Evolutionary conservation across 2,329 filamentous ascomycete genomes (phyloP).

Genomic region (Arthrobotrys entomopaga): DNA sequence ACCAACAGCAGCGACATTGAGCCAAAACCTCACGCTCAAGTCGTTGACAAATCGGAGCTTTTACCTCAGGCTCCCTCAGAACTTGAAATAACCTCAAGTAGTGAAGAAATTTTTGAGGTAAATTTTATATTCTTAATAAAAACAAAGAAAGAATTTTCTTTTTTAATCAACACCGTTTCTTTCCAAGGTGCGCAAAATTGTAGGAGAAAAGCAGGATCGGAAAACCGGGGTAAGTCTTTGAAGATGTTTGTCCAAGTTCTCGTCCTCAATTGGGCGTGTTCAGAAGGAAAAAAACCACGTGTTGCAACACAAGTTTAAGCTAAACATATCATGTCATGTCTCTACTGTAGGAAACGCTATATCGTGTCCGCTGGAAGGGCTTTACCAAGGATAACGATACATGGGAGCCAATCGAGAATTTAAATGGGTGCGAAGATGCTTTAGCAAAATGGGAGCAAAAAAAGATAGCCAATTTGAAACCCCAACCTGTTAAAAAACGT

Average conservation of each 20-base stretch:
- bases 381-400: constrained; percentile 49
- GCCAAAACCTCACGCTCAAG: too few relatives aligned
- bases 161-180: background rate
- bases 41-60: too few relatives aligned
- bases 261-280: constrained; percentile 11
- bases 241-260: too few relatives aligned
- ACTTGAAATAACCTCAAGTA: background rate
- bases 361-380: constrained; percentile 56
- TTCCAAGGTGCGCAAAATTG: constrained; percentile 37
- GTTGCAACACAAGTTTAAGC: constrained; percentile 25
- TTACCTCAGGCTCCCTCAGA: too few relatives aligned
- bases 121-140: background rate
- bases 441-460: constrained; percentile 48
- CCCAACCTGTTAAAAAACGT: constrained; percentile 10
- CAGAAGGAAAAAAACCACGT: background rate
- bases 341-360: constrained; percentile 13
- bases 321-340: too few relatives aligned
- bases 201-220: constrained; percentile 21
- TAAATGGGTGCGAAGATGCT: constrained; percentile 40
- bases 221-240: constrained; percentile 14
- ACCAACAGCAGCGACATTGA: too few relatives aligned
- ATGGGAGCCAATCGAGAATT: constrained; percentile 56
- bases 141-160: too few relatives aligned
- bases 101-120: constrained; percentile 10
- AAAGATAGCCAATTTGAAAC: constrained; percentile 10